Base-by-base conservation (phyloP, 331 rosid species). In the Quercus tomentella region DNA sequence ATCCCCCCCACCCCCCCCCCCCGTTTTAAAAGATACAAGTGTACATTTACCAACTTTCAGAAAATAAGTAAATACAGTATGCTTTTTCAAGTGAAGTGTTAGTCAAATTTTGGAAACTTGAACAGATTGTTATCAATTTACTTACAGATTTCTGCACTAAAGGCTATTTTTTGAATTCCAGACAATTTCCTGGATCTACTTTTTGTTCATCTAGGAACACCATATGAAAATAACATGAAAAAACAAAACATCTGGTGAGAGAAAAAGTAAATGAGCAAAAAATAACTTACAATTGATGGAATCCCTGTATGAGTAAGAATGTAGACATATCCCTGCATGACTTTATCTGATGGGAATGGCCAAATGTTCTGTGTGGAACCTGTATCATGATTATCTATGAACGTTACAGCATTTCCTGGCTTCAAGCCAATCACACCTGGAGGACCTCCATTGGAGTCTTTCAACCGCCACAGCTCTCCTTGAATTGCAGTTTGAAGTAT, bases 341-440 rank as follows among this genome's bases (percentile, higher is more conserved):
- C 76, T 74, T 80, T 67, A 9, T 75, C 80, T 1, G 63, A 56
- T 35, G 81, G 82, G 56, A 82, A 82, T 30, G 79, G 79, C 73
- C 78, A 77, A 5, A 2, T 0, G 0, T 43, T 6, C 25, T 77
- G 79, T 18, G 31, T 60, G 22, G 78, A 82, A 56, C 60, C 57
- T 25, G 85, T 82, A 18, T 77, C 78, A 65, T 77, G 85, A 72
- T 82, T 82, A 68, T 82, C 82, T 7, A 82, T 77, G 75, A 82
- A 82, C 1, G 85, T 77, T 43, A 82, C 85, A 77, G 78, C 79
- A 22, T 72, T 77, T 61, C 77, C 66, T 15, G 85, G 82, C 11
- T 30, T 35, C 61, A 82, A 21, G 3, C 85, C 85, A 28, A 82
- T 77, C 75, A 72, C 28, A 20, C 85, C 82, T 1, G 79, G 65